Base-by-base conservation (phyloP, 1,284 basidiomycete genomes). In the Lentinus polychrous region DNA sequence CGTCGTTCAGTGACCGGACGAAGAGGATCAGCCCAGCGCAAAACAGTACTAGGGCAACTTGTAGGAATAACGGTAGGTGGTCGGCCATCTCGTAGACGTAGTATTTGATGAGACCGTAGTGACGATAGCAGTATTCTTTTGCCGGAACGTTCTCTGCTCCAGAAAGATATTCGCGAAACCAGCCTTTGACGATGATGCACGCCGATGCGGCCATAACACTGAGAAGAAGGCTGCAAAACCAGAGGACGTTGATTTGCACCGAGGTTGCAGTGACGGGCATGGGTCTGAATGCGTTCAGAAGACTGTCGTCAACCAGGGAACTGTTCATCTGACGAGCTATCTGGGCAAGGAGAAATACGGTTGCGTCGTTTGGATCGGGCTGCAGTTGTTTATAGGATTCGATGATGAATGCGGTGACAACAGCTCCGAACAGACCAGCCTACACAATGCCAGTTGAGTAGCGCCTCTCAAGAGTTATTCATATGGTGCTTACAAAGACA, bases 341-440 rank as follows among this genome's bases (percentile, higher is more conserved):
- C 36, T 37, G 36, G 36, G 18, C n/a, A 6, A 37, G 36, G 36
- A 37, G 36, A 7, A 15, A 20, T 5, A 20, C 36, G 18, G 36
- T 15, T 14, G 18, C 14, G n/a, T 5, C n/a, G 12, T 15, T 37
- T 15, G n/a, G 18, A 20, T 37, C 36, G n/a, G n/a, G 38, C 27
- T 50, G 45, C 7, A 54, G 43, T 14, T 40, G 27, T n/a, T 32
- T 32, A 20, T 50, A 56, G 14, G 48, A 45, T 37, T 49, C 46
- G 31, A 52, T 45, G 14, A 32, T 39, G 49, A 57, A 57, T 2
- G 54, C 43, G 32, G 56, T 50, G n/a, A 55, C 23, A 2, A 53
- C 45, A 3, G 54, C 56, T 8, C 54, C 55, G 47, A 54, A 51
- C 14, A 57, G 44, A 37, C 46, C 51, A 37, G 54, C 50, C 49